Evolutionary conservation across 371 early-diverging fungal genomes (phyloP), one percentile per base, ranked within the genome.

Genomic region (Mucor ambiguus): DNA sequence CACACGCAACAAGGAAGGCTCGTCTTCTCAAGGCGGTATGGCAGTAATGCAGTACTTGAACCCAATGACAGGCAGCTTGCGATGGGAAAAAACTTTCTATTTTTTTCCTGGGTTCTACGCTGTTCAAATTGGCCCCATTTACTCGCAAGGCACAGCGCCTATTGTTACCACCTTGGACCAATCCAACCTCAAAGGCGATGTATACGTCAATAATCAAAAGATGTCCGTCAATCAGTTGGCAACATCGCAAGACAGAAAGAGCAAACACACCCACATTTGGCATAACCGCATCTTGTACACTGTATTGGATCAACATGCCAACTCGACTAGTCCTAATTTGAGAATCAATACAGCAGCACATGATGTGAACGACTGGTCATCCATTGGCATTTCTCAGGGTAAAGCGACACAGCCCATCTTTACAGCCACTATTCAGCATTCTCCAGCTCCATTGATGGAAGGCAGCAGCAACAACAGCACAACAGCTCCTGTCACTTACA

Each of bases 31-130:
- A 26, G 62, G 63, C 16, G 77, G 74, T 14, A 60, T 76, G 60
- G 67, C 71, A 11, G 77, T 70, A 5, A 76, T 76, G 77, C 63
- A 74, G 14, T 76, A 76, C 28, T 46, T 67, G 24, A 68, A 76
- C 44, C 77, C 77, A 8, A 56, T 68, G 60, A 67, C 67, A 11
- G 67, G 66, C 16, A 58, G 56, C 2, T 55, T 66, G 11, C 29
- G 26, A 0, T 76, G 74, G 74, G 62, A 73, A 65, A 76, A 76
- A 57, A 68, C 71, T 3, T 73, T 52, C 49, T 71, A 69, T 58
- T 76, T 76, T 41, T 76, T 76, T 41, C 60, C 64, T 5, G 66
- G 65, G 3, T 64, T 65, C 30, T 76, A 76, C 46, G 77, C 64
- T 24, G 76, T 76, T 9, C 70, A 73, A 28, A 58, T 73, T 30